These are phyloP conservation scores for Leccinum barrowsii DNA, from an alignment of 768 basidiomycete species.

Conservation along the genomic window DNA sequence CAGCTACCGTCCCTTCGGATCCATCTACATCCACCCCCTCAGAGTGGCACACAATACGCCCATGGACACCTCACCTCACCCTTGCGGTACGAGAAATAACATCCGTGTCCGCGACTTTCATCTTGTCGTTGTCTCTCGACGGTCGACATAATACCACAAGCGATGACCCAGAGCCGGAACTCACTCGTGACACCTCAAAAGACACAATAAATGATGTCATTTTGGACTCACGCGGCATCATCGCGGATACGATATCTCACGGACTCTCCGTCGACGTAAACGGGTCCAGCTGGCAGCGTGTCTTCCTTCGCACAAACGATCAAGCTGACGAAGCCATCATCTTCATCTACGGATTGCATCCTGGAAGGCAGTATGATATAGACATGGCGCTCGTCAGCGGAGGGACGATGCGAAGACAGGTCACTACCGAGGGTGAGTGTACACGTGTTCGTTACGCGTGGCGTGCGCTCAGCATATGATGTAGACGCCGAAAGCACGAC, in stretches of 20 bases:
- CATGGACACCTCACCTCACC: slow-evolving; percentile 70
- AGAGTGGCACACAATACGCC: slow-evolving; percentile 71
- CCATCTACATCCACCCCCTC: slow-evolving; percentile 20
- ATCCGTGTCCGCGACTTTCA: slow-evolving; percentile 76
- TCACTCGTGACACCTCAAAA: slow-evolving; percentile 35
- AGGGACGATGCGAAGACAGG: slow-evolving; percentile 58
- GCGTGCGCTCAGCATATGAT: slow-evolving; percentile 2
- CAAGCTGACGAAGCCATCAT: slow-evolving; percentile 84
- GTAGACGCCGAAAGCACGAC: slow-evolving; percentile 22
- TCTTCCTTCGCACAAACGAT: slow-evolving; percentile 77
- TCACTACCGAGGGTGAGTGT: slow-evolving; percentile 61
- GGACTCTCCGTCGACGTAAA: slow-evolving; percentile 82
- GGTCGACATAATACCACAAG: slow-evolving; percentile 13
- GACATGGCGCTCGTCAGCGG: slow-evolving; percentile 72
- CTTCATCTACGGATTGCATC: slow-evolving; percentile 85
- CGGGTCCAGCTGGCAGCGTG: slow-evolving; percentile 71
- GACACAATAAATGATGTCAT: slow-evolving; percentile 33
- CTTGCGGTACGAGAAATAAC: slow-evolving; percentile 77
- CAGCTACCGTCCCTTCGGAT: slow-evolving; percentile 2
- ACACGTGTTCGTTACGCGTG: slow-evolving; percentile 9
- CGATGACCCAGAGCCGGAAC: slow-evolving; percentile 24
- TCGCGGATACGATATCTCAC: slow-evolving; percentile 65
- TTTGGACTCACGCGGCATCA: slow-evolving; percentile 39
- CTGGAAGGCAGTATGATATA: slow-evolving; percentile 87
- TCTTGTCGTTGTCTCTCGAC: slow-evolving; percentile 55